Evolutionary conservation across 805 yeast species (phyloP).

Genomic region (Candida corydali): DNA sequence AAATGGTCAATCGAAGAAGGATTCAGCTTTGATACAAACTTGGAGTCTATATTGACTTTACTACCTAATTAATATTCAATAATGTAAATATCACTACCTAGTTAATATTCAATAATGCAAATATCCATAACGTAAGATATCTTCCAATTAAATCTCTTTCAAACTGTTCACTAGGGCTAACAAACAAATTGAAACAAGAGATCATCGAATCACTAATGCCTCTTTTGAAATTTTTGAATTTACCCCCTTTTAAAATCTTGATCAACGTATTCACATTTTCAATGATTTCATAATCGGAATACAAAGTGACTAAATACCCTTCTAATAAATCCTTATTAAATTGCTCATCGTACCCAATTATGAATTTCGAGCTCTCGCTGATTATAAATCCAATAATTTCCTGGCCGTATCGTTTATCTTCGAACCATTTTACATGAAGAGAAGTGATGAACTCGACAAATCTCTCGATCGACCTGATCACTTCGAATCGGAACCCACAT

Average conservation of each 20-base stretch:
- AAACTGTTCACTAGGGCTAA: conserved; percentile 1
- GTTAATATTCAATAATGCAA: conserved; percentile 5
- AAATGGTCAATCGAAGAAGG: conserved; percentile 52
- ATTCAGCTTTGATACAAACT: conserved; percentile 9
- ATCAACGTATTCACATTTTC: background rate
- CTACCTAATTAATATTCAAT: conserved; percentile 2
- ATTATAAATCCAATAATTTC: conserved; percentile 4
- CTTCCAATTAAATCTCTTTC: conserved; percentile 2
- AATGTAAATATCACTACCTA: conserved; percentile 4
- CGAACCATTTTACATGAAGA: background rate
- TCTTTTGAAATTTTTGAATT: background rate
- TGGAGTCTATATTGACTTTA: conserved; percentile 3
- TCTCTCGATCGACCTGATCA: conserved; percentile 2
- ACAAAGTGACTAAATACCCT: background rate
- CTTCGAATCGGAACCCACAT: conserved; percentile 7
- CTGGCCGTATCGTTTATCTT: conserved; percentile 3
- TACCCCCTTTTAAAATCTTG: background rate
- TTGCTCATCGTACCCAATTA: background rate
- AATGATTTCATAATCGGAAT: conserved; percentile 2
- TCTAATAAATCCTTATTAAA: conserved; percentile 1
- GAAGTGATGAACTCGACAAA: background rate
- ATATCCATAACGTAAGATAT: conserved; percentile 4
- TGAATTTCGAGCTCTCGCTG: conserved; percentile 1
- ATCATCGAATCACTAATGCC: conserved; percentile 2
- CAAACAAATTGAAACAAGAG: background rate